Conservation (phyloP, 176 grass and related monocot species). For the Rhynchospora tenuis region DNA sequence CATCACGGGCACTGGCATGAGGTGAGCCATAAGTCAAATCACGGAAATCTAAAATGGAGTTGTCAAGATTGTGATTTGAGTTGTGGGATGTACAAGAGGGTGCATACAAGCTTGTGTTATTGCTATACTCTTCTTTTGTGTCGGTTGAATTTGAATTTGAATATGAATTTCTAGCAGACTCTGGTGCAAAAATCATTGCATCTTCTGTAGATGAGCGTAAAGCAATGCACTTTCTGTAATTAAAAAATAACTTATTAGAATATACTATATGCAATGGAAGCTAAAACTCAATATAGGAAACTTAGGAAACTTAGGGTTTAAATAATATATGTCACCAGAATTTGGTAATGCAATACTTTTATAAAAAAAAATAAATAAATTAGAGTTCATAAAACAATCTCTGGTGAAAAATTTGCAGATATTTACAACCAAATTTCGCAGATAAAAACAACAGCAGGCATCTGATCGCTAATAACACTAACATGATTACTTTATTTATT, state of each 20-base stretch:
- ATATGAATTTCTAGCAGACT: slow-evolving; percentile 41
- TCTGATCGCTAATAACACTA: not conserved
- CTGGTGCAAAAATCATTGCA: slow-evolving; percentile 48
- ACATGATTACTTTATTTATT: not conserved
- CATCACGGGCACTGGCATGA: not conserved
- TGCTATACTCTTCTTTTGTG: slow-evolving; percentile 12
- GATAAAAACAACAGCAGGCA: not conserved
- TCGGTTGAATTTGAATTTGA: slow-evolving; percentile 14
- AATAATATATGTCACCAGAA: not conserved
- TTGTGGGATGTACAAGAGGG: slow-evolving; percentile 49
- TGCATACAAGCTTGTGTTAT: slow-evolving; percentile 33
- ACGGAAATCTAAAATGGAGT: slow-evolving; percentile 54
- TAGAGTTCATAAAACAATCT: not conserved
- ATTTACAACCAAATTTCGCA: not conserved
- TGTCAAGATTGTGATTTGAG: slow-evolving; percentile 48
- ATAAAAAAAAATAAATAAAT: not conserved
- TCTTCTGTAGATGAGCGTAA: slow-evolving; percentile 49
- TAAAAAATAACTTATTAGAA: not conserved
- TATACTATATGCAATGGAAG: not conserved
- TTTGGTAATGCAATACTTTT: not conserved
- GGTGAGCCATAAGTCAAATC: slow-evolving; percentile 11
- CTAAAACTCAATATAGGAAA: not conserved
- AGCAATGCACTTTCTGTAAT: slow-evolving; percentile 51
- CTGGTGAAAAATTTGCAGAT: not conserved
- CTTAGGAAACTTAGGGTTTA: too few species aligned